These are phyloP conservation scores for Chlamydomonas schloesseri DNA, from an alignment of 139 green algal genomes.

Conservation along the genomic window DNA sequence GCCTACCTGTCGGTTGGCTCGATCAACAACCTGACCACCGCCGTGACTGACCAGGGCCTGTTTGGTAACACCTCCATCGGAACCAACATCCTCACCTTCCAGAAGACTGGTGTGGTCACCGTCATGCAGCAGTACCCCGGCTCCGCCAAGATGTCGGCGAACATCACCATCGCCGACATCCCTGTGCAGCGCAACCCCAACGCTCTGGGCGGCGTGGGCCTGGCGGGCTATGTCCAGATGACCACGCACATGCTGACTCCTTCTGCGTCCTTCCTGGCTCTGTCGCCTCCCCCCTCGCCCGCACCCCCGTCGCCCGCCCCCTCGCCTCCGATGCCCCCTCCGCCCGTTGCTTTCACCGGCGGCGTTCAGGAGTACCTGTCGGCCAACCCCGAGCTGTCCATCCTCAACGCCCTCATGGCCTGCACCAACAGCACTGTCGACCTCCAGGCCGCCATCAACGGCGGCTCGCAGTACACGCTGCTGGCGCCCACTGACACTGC, in stretches of 20 bases:
- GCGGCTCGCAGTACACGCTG: background rate
- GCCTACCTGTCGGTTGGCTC: background rate
- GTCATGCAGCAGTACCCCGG: slow-evolving; percentile 2
- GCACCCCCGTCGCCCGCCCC: background rate
- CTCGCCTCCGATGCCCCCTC: background rate
- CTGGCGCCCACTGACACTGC: slow-evolving; percentile 5
- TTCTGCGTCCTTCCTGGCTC: background rate
- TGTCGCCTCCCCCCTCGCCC: background rate
- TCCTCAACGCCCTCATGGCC: background rate
- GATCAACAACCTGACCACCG: background rate
- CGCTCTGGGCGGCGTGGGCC: background rate
- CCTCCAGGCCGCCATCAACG: background rate
- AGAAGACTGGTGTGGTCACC: background rate
- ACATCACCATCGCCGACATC: background rate
- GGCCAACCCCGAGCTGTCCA: slow-evolving; percentile 1
- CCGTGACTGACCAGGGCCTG: background rate
- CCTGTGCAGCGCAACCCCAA: background rate
- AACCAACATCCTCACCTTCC: slow-evolving; percentile 21
- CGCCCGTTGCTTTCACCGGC: background rate
- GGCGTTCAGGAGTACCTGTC: background rate
- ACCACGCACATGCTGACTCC: background rate
- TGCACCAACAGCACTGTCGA: slow-evolving; percentile 11
- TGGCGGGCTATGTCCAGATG: background rate
- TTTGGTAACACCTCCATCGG: background rate
- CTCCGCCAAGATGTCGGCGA: background rate